These are phyloP conservation scores for Pythium apleroticum DNA, from an alignment of 352 stramenopile genomes.

Conservation along the genomic window DNA sequence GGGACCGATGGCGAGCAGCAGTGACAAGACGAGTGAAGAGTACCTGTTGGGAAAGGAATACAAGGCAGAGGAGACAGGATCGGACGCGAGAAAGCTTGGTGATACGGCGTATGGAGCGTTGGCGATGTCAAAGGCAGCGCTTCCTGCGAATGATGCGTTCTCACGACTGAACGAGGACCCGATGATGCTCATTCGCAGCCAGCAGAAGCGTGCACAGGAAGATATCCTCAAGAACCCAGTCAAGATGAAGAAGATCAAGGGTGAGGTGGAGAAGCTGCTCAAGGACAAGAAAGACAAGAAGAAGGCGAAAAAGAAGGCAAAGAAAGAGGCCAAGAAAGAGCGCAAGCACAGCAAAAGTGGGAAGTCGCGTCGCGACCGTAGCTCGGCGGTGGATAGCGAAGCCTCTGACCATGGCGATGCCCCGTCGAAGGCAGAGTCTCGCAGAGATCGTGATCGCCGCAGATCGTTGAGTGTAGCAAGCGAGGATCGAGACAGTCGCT, in stretches of 20 bases:
- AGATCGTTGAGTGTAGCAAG: neutral
- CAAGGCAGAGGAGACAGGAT: slow-evolving; percentile 44
- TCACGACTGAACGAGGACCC: slow-evolving; percentile 94
- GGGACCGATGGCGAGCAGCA: slow-evolving; percentile 72
- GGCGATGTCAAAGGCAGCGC: slow-evolving; percentile 45
- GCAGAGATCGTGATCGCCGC: slow-evolving; percentile 18
- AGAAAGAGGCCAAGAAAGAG: slow-evolving; percentile 53
- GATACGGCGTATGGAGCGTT: slow-evolving; percentile 72
- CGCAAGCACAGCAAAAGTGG: slow-evolving; percentile 44
- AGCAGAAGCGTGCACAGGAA: slow-evolving; percentile 74
- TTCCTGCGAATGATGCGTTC: slow-evolving; percentile 90
- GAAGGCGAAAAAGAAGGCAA: slow-evolving; percentile 59
- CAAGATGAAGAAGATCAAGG: slow-evolving; percentile 89
- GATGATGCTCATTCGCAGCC: slow-evolving; percentile 94
- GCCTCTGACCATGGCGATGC: slow-evolving; percentile 11
- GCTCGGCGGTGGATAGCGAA: slow-evolving; percentile 20
- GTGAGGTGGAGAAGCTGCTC: slow-evolving; percentile 70
- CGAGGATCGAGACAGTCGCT: neutral
- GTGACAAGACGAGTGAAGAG: slow-evolving; percentile 71
- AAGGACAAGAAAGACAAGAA: slow-evolving; percentile 77
- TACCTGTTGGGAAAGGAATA: slow-evolving; percentile 94
- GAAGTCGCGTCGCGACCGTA: slow-evolving; percentile 40
- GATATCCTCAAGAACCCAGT: slow-evolving; percentile 90
- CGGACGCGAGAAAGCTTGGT: slow-evolving; percentile 50
- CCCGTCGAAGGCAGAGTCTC: neutral